Conservation (phyloP, 179 eudicot genomes). For the Sideroxylon spinosum region DNA sequence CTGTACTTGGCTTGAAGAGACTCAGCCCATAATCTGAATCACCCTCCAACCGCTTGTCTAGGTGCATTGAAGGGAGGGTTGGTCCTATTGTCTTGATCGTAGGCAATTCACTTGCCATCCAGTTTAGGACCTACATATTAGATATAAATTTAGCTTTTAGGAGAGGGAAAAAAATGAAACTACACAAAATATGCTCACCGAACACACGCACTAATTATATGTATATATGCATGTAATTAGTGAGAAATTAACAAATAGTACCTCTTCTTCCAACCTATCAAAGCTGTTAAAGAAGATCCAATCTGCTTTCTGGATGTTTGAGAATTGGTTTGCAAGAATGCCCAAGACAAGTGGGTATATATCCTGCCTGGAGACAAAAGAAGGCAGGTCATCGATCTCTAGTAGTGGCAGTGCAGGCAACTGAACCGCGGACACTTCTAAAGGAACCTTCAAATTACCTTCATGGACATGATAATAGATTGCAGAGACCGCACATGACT, state of each 20-base stretch:
- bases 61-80: slow-evolving; percentile 43
- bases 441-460: not conserved
- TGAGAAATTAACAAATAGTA: not conserved
- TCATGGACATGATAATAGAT: slow-evolving; percentile 11
- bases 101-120: slow-evolving; percentile 37
- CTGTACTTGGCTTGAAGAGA: slow-evolving; percentile 32
- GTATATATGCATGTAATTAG: not conserved
- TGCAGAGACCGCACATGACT: slow-evolving; percentile 3
- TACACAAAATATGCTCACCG: slow-evolving; percentile 22
- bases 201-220: not conserved
- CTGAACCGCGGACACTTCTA: not conserved
- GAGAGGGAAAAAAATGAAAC: not conserved
- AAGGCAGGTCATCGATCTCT: slow-evolving; percentile 25
- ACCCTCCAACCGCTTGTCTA: slow-evolving; percentile 33
- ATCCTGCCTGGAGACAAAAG: slow-evolving; percentile 20
- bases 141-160: slow-evolving; percentile 31
- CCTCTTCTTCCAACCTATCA: slow-evolving; percentile 10
- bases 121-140: slow-evolving; percentile 29
- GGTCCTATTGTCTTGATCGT: slow-evolving; percentile 48
- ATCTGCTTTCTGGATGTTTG: slow-evolving; percentile 20
- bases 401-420: slow-evolving; percentile 17
- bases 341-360: slow-evolving; percentile 7
- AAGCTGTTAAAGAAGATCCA: slow-evolving; percentile 14
- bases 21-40: slow-evolving; percentile 43
- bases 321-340: slow-evolving; percentile 6